A percentile compares a stretch with the other conserved stretches of the same genome.
These are phyloP conservation scores for Nitzschia sp. DNA, from an alignment of 108 stramenopile genomes.

Conservation along the genomic window DNA sequence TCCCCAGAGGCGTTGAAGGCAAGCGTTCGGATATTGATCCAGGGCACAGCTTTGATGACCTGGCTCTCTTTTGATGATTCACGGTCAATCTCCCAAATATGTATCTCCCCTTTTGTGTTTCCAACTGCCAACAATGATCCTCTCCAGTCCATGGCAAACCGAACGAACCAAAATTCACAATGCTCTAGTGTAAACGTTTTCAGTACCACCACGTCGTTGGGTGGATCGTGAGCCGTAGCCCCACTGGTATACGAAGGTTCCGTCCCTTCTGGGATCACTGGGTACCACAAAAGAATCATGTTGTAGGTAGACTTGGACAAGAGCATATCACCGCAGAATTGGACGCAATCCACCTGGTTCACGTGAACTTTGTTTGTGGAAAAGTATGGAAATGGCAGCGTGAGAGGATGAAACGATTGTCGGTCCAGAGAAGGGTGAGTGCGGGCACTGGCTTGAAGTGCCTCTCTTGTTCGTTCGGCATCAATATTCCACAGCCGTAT, in stretches of 20 bases:
- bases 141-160: slow-evolving; percentile 53
- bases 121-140: slow-evolving; percentile 62
- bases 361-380: slow-evolving; percentile 67
- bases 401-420: slow-evolving; percentile 19
- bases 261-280: slow-evolving; percentile 32
- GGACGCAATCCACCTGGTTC: slow-evolving; percentile 81
- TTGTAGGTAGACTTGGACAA: slow-evolving; percentile 71
- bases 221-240: slow-evolving; percentile 7
- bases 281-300: slow-evolving; percentile 77
- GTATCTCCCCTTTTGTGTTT: slow-evolving; percentile 61
- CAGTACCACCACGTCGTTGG: slow-evolving; percentile 21
- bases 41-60: not conserved
- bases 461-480: slow-evolving; percentile 12
- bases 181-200: slow-evolving; percentile 1
- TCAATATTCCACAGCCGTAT: slow-evolving; percentile 22
- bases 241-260: not conserved
- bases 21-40: slow-evolving; percentile 50
- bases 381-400: slow-evolving; percentile 66
- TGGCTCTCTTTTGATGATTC: slow-evolving; percentile 24
- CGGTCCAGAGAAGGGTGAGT: slow-evolving; percentile 9
- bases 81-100: slow-evolving; percentile 68
- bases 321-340: slow-evolving; percentile 75
- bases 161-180: slow-evolving; percentile 27
- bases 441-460: slow-evolving; percentile 16
- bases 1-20: slow-evolving; percentile 58